Percentiles rank a stretch among this genome's conserved stretches.
Conservation (phyloP, 805 yeast genomes). For the Yarrowia keelungensis region DNA sequence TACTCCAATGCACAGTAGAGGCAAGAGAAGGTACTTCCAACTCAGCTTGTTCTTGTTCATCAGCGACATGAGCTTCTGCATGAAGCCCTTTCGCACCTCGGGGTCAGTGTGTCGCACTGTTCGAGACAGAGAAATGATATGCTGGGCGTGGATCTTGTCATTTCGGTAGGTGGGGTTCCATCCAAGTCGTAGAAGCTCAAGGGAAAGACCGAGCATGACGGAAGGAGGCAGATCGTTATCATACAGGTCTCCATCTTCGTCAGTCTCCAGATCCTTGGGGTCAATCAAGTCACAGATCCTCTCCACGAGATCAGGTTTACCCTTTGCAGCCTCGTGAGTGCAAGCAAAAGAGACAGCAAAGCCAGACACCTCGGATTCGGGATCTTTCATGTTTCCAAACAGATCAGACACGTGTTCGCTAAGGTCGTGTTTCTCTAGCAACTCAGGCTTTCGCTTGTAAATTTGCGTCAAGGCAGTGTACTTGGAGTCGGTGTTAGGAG, state of each 20-base stretch:
- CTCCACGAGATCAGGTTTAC: neutral
- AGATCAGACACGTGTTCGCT: neutral
- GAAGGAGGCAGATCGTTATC: conserved; percentile 60
- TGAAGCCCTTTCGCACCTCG: conserved; percentile 16
- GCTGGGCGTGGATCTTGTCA: conserved; percentile 60
- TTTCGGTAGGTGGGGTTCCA: conserved; percentile 31
- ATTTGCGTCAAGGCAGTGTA: conserved; percentile 20
- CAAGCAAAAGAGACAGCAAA: conserved; percentile 16
- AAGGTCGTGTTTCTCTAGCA: conserved; percentile 3
- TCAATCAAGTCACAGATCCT: conserved; percentile 16
- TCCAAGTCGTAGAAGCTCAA: conserved; percentile 15
- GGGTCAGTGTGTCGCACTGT: conserved; percentile 24
- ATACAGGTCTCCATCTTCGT: conserved; percentile 51
- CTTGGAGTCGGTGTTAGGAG: conserved; percentile 2
- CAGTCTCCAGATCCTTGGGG: conserved; percentile 25
- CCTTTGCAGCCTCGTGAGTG: conserved; percentile 24
- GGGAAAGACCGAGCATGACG: conserved; percentile 41
- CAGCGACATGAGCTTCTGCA: conserved; percentile 27
- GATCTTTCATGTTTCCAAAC: conserved; percentile 8
- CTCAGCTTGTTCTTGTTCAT: conserved; percentile 53
- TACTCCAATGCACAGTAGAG: conserved; percentile 71
- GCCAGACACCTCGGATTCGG: conserved; percentile 2
- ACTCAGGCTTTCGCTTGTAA: conserved; percentile 27
- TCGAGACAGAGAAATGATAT: conserved; percentile 46
- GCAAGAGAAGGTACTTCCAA: conserved; percentile 67